Evolutionary conservation across 305 asterid species (phyloP).

Genomic region (Fraxinus sp.): DNA sequence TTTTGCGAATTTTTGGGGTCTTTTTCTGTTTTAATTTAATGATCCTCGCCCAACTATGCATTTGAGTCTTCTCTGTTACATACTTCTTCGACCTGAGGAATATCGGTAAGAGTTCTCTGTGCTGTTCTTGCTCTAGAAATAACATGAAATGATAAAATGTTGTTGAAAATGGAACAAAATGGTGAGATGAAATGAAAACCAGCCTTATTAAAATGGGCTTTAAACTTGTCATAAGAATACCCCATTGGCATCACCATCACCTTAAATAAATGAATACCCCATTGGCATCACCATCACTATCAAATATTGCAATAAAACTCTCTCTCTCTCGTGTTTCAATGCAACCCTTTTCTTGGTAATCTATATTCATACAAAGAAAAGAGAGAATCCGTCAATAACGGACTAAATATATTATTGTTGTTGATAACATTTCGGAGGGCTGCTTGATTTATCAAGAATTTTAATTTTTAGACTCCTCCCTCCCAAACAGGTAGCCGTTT

Average conservation of each 20-base stretch:
- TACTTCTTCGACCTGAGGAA: background rate
- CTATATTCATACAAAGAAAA: background rate
- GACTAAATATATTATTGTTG: background rate
- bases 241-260: too few species aligned
- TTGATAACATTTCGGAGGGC: background rate
- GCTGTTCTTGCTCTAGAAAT: background rate
- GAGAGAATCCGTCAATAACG: background rate
- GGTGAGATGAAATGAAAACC: background rate
- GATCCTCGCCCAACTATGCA: background rate
- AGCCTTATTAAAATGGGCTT: too few species aligned
- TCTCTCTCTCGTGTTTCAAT: background rate
- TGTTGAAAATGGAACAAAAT: background rate
- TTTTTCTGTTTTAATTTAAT: background rate
- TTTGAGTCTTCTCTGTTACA: background rate
- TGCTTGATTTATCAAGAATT: background rate
- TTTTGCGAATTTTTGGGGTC: background rate
- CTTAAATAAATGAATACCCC: background rate
- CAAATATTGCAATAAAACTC: background rate
- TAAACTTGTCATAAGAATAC: too few species aligned
- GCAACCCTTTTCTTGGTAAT: background rate
- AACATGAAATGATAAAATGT: background rate
- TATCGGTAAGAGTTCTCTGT: background rate
- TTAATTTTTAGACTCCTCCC: background rate
- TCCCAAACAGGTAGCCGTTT: background rate
- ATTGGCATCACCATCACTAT: background rate